phyloP scores from a whole-genome alignment of 1,284 basidiomycete genomes.

The Xanthoconium separans region DNA sequence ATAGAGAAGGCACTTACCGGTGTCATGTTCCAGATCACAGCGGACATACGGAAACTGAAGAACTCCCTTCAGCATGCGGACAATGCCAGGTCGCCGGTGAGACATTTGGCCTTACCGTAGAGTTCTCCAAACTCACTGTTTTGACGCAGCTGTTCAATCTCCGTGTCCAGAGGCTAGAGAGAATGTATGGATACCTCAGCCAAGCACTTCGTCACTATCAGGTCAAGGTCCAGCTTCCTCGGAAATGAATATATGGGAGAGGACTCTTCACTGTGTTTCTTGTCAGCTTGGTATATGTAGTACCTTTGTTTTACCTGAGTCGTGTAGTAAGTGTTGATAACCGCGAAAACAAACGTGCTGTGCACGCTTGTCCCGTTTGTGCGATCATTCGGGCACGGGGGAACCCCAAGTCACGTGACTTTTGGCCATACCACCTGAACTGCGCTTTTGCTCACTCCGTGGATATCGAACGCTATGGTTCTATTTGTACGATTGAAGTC shows the following conservation, averaged over 20 bases:
- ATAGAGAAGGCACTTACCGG: neutral
- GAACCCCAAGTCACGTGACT: too few species aligned
- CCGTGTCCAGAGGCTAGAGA: conserved; percentile 17
- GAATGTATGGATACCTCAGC: conserved; percentile 22
- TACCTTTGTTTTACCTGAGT: too few species aligned
- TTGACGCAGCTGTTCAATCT: conserved; percentile 12
- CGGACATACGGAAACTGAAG: conserved; percentile 16
- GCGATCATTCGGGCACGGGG: too few species aligned
- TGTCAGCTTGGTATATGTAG: neutral
- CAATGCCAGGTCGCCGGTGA: conserved; percentile 16
- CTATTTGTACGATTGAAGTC: too few species aligned
- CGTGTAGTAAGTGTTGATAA: too few species aligned
- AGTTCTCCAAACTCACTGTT: neutral
- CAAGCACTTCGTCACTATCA: conserved; percentile 23
- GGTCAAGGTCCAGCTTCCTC: conserved; percentile 14
- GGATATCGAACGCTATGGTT: too few species aligned
- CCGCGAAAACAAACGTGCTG: too few species aligned
- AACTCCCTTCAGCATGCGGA: conserved; percentile 7
- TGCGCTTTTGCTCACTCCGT: too few species aligned
- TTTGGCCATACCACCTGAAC: too few species aligned
- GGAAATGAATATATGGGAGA: neutral
- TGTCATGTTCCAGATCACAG: conserved; percentile 15
- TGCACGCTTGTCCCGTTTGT: too few species aligned
- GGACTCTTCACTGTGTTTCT: neutral
- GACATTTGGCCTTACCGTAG: neutral